These are phyloP conservation scores for Sherardia arvensis DNA, from an alignment of 257 asterid genomes.

Conservation along the genomic window DNA sequence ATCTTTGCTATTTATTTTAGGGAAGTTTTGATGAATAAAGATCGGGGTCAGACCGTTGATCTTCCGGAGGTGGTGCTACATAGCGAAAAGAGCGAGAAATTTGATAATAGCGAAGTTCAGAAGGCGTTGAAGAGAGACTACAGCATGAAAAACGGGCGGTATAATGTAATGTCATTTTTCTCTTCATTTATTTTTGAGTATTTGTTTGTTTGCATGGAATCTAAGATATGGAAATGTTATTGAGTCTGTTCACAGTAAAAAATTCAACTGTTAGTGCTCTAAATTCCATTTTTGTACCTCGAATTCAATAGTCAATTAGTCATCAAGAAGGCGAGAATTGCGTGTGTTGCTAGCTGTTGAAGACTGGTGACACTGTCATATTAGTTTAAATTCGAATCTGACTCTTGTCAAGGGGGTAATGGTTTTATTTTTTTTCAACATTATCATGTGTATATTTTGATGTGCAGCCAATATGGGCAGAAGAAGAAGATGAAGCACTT, in stretches of 20 bases:
- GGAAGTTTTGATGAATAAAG: conserved; percentile 26
- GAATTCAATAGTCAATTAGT: too few species aligned
- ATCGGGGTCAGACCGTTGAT: conserved; percentile 12
- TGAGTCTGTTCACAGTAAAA: not conserved
- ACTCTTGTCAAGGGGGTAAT: too few species aligned
- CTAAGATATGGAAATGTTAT: not conserved
- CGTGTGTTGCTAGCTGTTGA: too few species aligned
- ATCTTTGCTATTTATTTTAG: conserved; percentile 38
- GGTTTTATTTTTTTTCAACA: too few species aligned
- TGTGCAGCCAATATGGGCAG: conserved; percentile 69
- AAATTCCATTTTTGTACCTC: too few species aligned
- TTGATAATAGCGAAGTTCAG: conserved; percentile 13
- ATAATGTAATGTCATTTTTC: conserved; percentile 55
- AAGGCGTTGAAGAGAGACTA: conserved; percentile 19
- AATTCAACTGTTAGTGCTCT: too few species aligned
- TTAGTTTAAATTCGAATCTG: not conserved
- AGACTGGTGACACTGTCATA: too few species aligned
- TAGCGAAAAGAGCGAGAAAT: conserved; percentile 4
- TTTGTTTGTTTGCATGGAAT: not conserved
- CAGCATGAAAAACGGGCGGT: conserved; percentile 52
- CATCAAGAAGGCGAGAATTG: too few species aligned
- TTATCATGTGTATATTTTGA: not conserved
- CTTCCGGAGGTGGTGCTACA: conserved; percentile 31
- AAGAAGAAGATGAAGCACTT: conserved; percentile 47
- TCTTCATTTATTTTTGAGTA: not conserved